These are phyloP conservation scores for Populus tomentosa DNA, from an alignment of 441 rosid species.

Conservation along the genomic window DNA sequence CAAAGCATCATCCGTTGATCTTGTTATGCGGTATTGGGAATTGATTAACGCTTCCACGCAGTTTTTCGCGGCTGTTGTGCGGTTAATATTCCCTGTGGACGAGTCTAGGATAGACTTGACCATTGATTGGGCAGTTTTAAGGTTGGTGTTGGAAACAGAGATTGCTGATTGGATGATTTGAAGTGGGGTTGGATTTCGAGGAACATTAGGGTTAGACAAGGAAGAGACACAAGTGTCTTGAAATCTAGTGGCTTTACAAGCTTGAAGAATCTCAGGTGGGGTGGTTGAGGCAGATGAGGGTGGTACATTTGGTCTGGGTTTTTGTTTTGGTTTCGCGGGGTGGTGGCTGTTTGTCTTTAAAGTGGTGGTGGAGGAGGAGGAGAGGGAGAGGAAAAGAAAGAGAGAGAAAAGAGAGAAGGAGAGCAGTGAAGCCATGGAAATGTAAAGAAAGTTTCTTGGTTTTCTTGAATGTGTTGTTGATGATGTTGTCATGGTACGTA, in stretches of 20 bases:
- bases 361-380: constrained; percentile 19
- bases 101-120: constrained; percentile 45
- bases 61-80: constrained; percentile 47
- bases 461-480: background rate
- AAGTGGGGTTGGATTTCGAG: constrained; percentile 42
- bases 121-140: constrained; percentile 48
- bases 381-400: constrained; percentile 16
- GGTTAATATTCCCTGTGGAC: constrained; percentile 44
- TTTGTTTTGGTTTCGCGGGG: background rate
- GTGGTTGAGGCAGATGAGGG: constrained; percentile 6
- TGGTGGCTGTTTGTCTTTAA: constrained; percentile 3
- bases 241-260: constrained; percentile 73
- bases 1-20: constrained; percentile 37
- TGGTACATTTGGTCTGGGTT: constrained; percentile 14
- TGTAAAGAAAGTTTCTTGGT: background rate
- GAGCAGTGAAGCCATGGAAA: constrained; percentile 28
- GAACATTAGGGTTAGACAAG: constrained; percentile 34
- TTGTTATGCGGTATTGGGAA: constrained; percentile 48
- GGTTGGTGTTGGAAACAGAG: constrained; percentile 47
- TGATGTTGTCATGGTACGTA: background rate
- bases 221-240: constrained; percentile 54
- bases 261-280: constrained; percentile 38
- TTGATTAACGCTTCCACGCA: constrained; percentile 49
- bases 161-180: constrained; percentile 66
- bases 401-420: constrained; percentile 13